phyloP scores from a whole-genome alignment of 2,329 filamentous ascomycete species.

The Huntiella abstrusa region DNA sequence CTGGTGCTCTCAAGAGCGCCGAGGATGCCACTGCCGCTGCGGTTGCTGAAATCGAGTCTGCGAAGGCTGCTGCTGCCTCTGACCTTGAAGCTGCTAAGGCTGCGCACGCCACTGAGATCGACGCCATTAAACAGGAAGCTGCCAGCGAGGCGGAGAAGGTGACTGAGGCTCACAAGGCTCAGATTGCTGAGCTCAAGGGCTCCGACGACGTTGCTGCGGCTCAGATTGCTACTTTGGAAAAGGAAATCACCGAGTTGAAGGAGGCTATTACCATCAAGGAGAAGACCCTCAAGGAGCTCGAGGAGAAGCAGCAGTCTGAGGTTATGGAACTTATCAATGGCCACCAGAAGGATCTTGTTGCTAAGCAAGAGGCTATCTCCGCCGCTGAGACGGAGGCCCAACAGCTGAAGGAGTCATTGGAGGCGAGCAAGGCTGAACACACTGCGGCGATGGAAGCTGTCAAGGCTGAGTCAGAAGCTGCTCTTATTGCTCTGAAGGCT shows the following conservation, averaged over 20 bases:
- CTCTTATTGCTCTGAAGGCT: conserved; percentile 17
- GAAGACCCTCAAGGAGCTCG: conserved; percentile 14
- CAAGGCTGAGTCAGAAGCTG: conserved; percentile 11
- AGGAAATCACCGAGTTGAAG: conserved; percentile 18
- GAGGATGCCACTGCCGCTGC: conserved; percentile 25
- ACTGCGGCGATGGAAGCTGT: conserved; percentile 12
- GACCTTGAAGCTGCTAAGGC: conserved; percentile 21
- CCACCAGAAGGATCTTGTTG: conserved; percentile 9
- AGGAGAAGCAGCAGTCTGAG: conserved; percentile 8
- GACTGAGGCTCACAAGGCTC: conserved; percentile 23
- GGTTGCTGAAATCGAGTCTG: conserved; percentile 21
- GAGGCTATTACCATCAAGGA: conserved; percentile 13
- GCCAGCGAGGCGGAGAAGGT: conserved; percentile 26
- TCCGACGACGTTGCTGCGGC: conserved; percentile 21
- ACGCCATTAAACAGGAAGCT: conserved; percentile 22
- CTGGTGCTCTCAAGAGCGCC: conserved; percentile 22
- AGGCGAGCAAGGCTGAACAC: conserved; percentile 3
- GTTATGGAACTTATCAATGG: conserved; percentile 8
- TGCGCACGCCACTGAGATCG: conserved; percentile 28
- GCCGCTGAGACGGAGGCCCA: conserved; percentile 17
- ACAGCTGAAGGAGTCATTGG: conserved; percentile 15
- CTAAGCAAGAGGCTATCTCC: conserved; percentile 19
- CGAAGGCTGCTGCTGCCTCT: conserved; percentile 21
- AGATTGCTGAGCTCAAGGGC: conserved; percentile 25
- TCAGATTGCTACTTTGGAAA: conserved; percentile 31